A percentile compares a stretch with the other conserved stretches of the same genome.
Conservation (phyloP, 2,329 filamentous ascomycete genomes). For the Fusarium pseudograminearum region DNA sequence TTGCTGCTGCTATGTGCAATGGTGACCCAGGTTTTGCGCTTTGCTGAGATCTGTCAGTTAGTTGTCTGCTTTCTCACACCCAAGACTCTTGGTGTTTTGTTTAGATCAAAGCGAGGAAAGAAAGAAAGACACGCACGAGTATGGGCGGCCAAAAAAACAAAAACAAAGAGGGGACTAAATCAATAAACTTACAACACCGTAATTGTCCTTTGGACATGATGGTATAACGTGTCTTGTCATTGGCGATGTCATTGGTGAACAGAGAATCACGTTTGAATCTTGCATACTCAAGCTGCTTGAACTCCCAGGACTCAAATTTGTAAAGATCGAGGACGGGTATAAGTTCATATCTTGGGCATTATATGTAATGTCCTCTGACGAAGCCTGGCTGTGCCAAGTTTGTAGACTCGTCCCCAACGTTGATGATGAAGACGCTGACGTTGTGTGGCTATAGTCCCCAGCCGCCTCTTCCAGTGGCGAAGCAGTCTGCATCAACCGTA, state of each 20-base stretch:
- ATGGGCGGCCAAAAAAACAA: background rate
- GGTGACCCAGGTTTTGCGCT: background rate
- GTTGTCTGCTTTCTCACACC: background rate
- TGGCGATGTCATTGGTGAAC: background rate
- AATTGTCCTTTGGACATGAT: background rate
- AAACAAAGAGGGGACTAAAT: background rate
- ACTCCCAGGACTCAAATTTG: background rate
- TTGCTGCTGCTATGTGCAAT: constrained; percentile 2
- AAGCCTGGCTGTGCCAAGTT: background rate
- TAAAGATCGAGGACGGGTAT: background rate
- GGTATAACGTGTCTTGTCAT: background rate
- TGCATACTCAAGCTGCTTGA: constrained; percentile 6
- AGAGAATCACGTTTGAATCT: background rate
- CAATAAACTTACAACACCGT: background rate
- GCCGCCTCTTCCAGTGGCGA: background rate
- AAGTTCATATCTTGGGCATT: background rate
- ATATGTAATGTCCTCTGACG: background rate
- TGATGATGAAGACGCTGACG: background rate
- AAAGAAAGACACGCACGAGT: too few species aligned
- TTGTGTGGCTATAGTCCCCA: constrained; percentile 4
- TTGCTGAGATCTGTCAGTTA: background rate
- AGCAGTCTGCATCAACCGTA: background rate
- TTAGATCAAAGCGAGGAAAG: too few species aligned
- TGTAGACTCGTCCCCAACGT: background rate
- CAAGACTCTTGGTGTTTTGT: background rate